Conservation (phyloP, 805 yeast genomes). For the Kodamaea leandrae region DNA sequence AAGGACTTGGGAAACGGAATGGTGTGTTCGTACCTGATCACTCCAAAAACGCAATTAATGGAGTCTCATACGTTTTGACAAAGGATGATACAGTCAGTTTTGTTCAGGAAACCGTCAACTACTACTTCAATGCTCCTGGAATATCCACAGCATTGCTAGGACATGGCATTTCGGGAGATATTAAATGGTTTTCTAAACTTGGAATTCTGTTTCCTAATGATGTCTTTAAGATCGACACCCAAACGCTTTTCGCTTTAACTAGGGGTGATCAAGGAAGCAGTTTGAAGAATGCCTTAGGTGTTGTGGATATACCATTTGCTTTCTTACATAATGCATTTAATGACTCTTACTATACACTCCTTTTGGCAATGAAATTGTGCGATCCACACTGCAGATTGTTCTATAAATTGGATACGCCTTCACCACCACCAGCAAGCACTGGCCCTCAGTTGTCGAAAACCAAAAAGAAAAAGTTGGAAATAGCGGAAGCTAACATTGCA, state of each 20-base stretch:
- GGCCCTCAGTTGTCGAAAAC: conserved; percentile 1
- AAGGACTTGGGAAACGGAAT: conserved; percentile 42
- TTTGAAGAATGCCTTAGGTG: conserved; percentile 45
- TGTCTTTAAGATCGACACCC: conserved; percentile 45
- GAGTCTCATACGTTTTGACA: conserved; percentile 44
- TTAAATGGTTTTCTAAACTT: conserved; percentile 46
- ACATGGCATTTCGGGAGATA: conserved; percentile 55
- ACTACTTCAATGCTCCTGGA: conserved; percentile 32
- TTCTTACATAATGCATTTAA: conserved; percentile 70
- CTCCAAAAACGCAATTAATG: conserved; percentile 49
- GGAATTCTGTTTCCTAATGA: conserved; percentile 47
- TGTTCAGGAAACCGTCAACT: conserved; percentile 43
- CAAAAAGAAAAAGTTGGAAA: conserved; percentile 1
- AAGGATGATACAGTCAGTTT: conserved; percentile 34
- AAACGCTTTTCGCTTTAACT: conserved; percentile 38
- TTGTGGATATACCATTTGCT: conserved; percentile 53
- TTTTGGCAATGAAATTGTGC: conserved; percentile 48
- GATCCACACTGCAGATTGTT: conserved; percentile 28
- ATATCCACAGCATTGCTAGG: conserved; percentile 49
- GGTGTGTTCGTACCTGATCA: conserved; percentile 56
- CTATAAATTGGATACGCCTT: conserved; percentile 2
- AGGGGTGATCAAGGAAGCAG: conserved; percentile 43
- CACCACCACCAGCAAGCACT: neutral
- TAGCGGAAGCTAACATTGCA: conserved; percentile 4
- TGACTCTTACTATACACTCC: conserved; percentile 62